A percentile compares a stretch with the other conserved stretches of the same genome.
phyloP scores from a whole-genome alignment of 805 yeast species.

The Yarrowia sp. region DNA sequence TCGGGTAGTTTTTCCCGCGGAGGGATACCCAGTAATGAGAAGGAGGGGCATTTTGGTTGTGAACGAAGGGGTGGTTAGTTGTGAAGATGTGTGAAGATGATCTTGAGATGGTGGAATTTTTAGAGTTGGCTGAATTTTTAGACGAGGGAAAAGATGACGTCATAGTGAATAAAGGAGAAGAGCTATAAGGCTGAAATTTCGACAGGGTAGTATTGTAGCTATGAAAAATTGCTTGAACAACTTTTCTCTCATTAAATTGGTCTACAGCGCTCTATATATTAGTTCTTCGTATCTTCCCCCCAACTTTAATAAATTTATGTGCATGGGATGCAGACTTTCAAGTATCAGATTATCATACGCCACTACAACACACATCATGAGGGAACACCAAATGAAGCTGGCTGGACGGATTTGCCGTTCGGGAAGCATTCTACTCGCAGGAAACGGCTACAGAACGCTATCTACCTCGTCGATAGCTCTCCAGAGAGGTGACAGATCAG shows the following conservation, averaged over 20 bases:
- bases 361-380: constrained; percentile 12
- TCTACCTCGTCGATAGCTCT: not conserved
- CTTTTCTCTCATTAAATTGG: no score
- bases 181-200: no score
- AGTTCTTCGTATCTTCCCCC: no score
- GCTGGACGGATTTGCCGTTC: not conserved
- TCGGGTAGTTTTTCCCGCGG: constrained; percentile 81
- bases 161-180: not conserved
- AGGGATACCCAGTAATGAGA: constrained; percentile 83
- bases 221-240: no score
- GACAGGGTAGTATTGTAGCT: no score
- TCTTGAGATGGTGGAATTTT: not conserved
- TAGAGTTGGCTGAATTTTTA: not conserved
- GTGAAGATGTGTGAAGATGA: not conserved
- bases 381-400: constrained; percentile 17
- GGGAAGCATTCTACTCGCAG: not conserved
- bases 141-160: no score
- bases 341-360: constrained; percentile 1
- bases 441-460: not conserved
- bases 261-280: no score
- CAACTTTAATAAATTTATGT: not conserved
- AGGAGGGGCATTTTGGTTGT: constrained; percentile 76
- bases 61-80: not conserved
- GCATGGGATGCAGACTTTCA: constrained; percentile 30
- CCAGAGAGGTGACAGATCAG: not conserved